Conservation (phyloP, 169 alveolate genomes). For the Eimeria brunetti region DNA sequence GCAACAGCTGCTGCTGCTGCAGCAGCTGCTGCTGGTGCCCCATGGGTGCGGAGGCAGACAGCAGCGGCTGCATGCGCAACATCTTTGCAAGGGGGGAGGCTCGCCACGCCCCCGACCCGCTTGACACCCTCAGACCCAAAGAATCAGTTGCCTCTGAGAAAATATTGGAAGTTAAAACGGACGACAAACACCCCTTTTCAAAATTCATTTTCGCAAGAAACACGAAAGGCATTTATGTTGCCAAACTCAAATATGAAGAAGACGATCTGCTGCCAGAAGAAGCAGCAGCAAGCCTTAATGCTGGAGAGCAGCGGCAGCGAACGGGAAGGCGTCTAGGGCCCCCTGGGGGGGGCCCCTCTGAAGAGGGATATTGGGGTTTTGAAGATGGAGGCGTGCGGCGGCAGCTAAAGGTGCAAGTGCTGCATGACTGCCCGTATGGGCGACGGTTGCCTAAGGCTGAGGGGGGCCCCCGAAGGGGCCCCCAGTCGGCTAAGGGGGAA, state of each 20-base stretch:
- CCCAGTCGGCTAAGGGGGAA: background rate
- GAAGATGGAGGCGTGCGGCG: slow-evolving; percentile 24
- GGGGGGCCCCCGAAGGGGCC: too few relatives aligned
- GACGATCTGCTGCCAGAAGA: background rate
- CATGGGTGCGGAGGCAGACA: slow-evolving; percentile 21
- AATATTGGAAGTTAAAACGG: background rate
- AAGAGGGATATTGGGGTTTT: background rate
- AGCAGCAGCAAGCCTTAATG: background rate
- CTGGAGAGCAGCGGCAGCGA: background rate
- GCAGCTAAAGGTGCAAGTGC: background rate
- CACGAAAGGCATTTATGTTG: slow-evolving; percentile 7
- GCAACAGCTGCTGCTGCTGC: slow-evolving; percentile 33
- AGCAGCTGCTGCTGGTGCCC: slow-evolving; percentile 40
- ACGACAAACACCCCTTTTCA: slow-evolving; percentile 16
- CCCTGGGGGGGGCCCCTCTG: background rate
- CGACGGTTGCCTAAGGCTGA: background rate
- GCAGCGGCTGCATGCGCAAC: background rate
- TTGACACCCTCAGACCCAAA: slow-evolving; percentile 14
- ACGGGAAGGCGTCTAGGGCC: too few relatives aligned
- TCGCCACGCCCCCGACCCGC: slow-evolving; percentile 6
- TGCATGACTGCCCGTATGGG: slow-evolving; percentile 31
- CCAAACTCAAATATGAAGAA: background rate
- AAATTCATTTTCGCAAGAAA: slow-evolving; percentile 25
- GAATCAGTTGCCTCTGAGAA: slow-evolving; percentile 6
- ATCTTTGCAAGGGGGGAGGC: slow-evolving; percentile 8